Base-by-base conservation (phyloP, 805 yeast genomes). In the Candida tibetensis region DNA sequence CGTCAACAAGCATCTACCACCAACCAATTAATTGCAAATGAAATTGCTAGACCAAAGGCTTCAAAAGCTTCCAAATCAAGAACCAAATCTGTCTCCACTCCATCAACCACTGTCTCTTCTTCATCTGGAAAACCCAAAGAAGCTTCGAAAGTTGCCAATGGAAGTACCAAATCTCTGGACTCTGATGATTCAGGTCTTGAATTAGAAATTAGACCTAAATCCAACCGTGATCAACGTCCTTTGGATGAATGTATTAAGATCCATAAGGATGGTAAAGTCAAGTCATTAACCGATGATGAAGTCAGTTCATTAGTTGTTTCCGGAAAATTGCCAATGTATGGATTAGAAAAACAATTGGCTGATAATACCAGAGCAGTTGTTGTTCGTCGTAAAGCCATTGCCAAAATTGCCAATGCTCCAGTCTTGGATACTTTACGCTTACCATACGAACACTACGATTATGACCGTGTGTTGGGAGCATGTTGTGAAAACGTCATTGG, bases 401-500 rank as follows among this genome's bases (percentile, higher is more conserved):
- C 97, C 14, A 75, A 79, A 35, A 63, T 87, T 37, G 87, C 96
- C 5, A 76, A 81, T 51, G 88, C 95, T 14, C 89, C 95, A 39
- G 81, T 86, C 13, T 71, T 93, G 39, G 82, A 81, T 48, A 66
- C 83, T 2, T 69, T 76, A 23, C 76, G 79, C 46, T 71, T 93
- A 46, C 99, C 99, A 13, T 89, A 79, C 63, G 68, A 72, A 46
- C 67, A 79, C 55, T 93, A 91, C 58, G 96, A 93, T 60, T 93
- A 89, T 60, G 95, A 89, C 58, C 82, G 98, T 49, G 99, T 93
- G 5, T 83, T 90, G 56, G 99, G 99, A 45, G 97, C 99, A 7
- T 93, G 99, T 69, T 93, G 99, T 71, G 99, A 93, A 63, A 93
- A 93, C 57, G 99, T 93, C 41, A 85, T 93, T 61, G 99, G 99